Evolutionary conservation across 2,329 filamentous ascomycete genomes (phyloP).

Genomic region (Trichophyton simii): DNA sequence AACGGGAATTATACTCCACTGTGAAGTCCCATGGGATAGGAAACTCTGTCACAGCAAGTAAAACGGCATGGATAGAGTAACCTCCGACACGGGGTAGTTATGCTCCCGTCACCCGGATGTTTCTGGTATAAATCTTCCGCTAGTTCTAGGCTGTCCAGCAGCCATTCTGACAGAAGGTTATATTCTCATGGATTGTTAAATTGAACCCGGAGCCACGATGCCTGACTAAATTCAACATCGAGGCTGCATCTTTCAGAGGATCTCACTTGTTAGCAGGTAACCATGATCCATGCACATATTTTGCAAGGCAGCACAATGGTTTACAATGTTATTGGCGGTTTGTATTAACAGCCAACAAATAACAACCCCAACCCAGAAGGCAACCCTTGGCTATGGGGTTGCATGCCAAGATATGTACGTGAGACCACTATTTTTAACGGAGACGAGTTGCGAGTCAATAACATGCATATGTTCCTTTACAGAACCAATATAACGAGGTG

Average conservation of each 20-base stretch:
- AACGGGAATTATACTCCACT: conserved; percentile 2
- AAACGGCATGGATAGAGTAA: neutral
- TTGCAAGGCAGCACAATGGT: neutral
- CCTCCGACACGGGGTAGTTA: neutral
- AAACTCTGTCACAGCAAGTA: neutral
- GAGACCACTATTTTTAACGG: neutral
- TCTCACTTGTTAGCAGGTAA: neutral
- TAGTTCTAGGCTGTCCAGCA: neutral
- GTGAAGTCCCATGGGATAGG: neutral
- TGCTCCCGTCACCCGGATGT: neutral
- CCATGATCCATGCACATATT: neutral
- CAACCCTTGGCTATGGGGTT: neutral
- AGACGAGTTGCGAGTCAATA: neutral
- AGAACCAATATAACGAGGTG: neutral
- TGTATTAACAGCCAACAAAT: neutral
- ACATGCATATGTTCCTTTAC: neutral
- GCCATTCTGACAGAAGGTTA: neutral
- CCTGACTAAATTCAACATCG: neutral
- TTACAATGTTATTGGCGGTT: neutral
- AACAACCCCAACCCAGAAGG: neutral
- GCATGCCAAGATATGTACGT: conserved; percentile 4
- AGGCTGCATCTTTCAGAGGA: neutral
- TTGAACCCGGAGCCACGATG: neutral
- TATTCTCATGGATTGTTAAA: neutral
- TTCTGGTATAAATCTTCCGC: neutral